These are phyloP conservation scores for Babesia bigemina DNA, from an alignment of 169 alveolate genomes.

Conservation along the genomic window DNA sequence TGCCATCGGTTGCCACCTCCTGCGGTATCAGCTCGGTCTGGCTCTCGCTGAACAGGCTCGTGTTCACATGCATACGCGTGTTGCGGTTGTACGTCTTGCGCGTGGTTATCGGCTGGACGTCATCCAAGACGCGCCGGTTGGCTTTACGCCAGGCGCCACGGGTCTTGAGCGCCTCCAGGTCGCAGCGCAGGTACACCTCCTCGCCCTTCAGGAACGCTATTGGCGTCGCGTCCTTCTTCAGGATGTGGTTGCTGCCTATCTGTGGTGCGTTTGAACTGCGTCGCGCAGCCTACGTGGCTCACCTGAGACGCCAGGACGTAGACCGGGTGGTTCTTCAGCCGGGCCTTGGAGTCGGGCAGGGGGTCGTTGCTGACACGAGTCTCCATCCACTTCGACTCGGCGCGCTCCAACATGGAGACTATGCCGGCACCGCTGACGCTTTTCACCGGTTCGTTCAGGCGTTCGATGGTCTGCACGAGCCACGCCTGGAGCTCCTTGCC, in stretches of 20 bases:
- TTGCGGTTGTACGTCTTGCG: constrained; percentile 8
- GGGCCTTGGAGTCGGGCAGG: constrained; percentile 30
- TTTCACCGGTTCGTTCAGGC: constrained; percentile 21
- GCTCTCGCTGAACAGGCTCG: constrained; percentile 8
- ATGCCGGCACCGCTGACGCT: neutral
- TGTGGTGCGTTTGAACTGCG: neutral
- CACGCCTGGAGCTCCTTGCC: constrained; percentile 22
- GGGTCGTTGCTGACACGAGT: constrained; percentile 37
- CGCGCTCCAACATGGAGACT: constrained; percentile 41
- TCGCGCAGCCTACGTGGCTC: neutral
- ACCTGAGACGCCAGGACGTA: constrained; percentile 66
- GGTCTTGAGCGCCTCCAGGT: constrained; percentile 54
- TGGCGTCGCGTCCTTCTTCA: constrained; percentile 30
- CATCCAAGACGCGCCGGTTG: constrained; percentile 42
- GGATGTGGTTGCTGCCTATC: constrained; percentile 30
- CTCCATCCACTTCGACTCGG: constrained; percentile 46
- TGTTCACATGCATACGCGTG: constrained; percentile 17
- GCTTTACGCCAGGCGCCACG: constrained; percentile 48
- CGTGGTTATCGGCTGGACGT: constrained; percentile 38
- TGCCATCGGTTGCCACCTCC: constrained; percentile 2
- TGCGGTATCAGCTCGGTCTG: constrained; percentile 37
- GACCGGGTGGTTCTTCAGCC: constrained; percentile 49
- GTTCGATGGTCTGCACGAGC: constrained; percentile 12
- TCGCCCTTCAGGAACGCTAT: constrained; percentile 40
- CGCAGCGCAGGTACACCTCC: constrained; percentile 37